Conservation (phyloP, 2,329 filamentous ascomycete genomes). For the Stagonosporopsis chrysanthemi region DNA sequence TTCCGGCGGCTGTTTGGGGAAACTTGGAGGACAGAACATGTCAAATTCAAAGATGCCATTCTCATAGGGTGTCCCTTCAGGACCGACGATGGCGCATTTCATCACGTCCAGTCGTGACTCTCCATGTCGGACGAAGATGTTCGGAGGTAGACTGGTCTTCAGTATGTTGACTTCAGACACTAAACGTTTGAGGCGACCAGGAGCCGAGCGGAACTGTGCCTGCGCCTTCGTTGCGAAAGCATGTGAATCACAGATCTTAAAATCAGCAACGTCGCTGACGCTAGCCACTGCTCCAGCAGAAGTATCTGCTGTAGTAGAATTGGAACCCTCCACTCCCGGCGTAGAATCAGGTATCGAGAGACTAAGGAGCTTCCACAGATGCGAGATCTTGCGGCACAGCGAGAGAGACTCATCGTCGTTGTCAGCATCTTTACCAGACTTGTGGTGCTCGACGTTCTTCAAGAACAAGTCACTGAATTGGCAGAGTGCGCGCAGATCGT, state of each 20-base stretch:
- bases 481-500: constrained; percentile 37
- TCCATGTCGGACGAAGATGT: constrained; percentile 60
- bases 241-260: constrained; percentile 44
- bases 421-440: constrained; percentile 28
- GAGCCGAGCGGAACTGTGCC: constrained; percentile 19
- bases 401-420: constrained; percentile 41
- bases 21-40: constrained; percentile 54
- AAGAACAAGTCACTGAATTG: constrained; percentile 34
- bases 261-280: constrained; percentile 49
- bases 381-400: constrained; percentile 44
- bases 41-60: constrained; percentile 65
- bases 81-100: constrained; percentile 60
- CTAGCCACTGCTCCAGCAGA: constrained; percentile 12
- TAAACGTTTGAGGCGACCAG: constrained; percentile 57
- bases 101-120: constrained; percentile 58
- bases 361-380: constrained; percentile 29
- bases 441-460: constrained; percentile 25
- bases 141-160: constrained; percentile 57
- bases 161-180: constrained; percentile 56
- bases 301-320: neutral
- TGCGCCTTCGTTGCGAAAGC: constrained; percentile 24
- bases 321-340: neutral
- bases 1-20: constrained; percentile 54
- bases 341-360: neutral
- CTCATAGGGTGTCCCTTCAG: constrained; percentile 61